phyloP scores from a whole-genome alignment of 768 basidiomycete genomes.

The Lanmaoa rubissima region DNA sequence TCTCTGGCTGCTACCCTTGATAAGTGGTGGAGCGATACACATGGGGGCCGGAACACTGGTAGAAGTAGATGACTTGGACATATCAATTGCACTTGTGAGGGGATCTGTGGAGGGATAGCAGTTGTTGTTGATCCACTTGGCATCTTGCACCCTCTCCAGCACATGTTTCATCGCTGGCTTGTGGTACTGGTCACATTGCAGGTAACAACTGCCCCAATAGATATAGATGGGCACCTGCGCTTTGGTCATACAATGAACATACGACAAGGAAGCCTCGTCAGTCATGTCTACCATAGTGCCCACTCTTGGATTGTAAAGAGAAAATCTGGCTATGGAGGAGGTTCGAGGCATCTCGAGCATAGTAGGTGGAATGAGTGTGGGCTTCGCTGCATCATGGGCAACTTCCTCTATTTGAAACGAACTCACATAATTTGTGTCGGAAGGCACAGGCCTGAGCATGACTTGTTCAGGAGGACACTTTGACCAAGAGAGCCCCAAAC shows the following conservation, averaged over 20 bases:
- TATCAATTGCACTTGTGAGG: not conserved
- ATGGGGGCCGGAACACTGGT: no score
- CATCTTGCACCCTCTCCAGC: not conserved
- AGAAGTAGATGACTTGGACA: not conserved
- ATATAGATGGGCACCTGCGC: not conserved
- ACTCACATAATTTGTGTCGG: not conserved
- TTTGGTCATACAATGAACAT: not conserved
- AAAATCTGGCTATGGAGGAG: not conserved
- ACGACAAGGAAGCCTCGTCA: not conserved
- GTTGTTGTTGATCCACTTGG: no score
- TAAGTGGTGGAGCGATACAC: not conserved
- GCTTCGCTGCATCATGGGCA: not conserved
- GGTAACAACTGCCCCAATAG: not conserved
- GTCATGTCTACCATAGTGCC: no score
- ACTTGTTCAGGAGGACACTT: not conserved
- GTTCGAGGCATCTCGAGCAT: not conserved
- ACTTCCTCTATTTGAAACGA: not conserved
- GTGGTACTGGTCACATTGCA: not conserved
- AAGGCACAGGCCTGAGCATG: not conserved
- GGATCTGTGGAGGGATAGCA: not conserved
- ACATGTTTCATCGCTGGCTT: not conserved
- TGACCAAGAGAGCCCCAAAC: not conserved
- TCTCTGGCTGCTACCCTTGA: not conserved
- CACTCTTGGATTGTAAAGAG: not conserved
- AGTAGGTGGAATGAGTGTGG: not conserved